Percentiles rank a stretch among this genome's conserved stretches.
These are phyloP conservation scores for Colletotrichum sp. DNA, from an alignment of 2,329 filamentous ascomycete genomes.

Conservation along the genomic window DNA sequence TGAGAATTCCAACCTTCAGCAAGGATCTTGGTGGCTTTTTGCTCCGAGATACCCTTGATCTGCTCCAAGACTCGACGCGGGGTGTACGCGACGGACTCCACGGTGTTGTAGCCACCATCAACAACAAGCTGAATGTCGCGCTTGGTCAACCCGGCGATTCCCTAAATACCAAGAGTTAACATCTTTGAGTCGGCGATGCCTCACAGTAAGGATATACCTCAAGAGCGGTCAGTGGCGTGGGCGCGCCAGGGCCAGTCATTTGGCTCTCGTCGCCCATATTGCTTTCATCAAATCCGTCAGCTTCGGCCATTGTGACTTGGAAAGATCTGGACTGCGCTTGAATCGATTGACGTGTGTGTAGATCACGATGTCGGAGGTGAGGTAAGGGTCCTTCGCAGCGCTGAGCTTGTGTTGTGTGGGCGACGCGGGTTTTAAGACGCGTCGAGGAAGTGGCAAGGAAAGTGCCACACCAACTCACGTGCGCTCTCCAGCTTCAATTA, in stretches of 20 bases:
- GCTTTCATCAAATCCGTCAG: slow-evolving; percentile 72
- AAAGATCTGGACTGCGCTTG: not conserved
- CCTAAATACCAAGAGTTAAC: slow-evolving; percentile 54
- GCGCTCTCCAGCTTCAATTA: slow-evolving; percentile 16
- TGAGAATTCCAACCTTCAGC: slow-evolving; percentile 70
- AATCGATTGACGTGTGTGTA: not conserved
- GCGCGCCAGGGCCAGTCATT: slow-evolving; percentile 86
- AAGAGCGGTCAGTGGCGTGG: slow-evolving; percentile 82
- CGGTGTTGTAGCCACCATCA: slow-evolving; percentile 92
- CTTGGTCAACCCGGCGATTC: slow-evolving; percentile 87
- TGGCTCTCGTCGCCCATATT: slow-evolving; percentile 72
- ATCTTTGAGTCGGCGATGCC: not conserved
- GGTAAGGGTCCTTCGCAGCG: not conserved
- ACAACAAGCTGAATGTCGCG: slow-evolving; percentile 93
- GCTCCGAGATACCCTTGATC: slow-evolving; percentile 97
- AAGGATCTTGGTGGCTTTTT: slow-evolving; percentile 91
- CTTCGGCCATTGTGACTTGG: slow-evolving; percentile 45
- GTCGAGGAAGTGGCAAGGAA: slow-evolving; percentile 31
- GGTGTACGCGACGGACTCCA: slow-evolving; percentile 94
- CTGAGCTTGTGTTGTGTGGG: not conserved
- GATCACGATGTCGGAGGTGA: not conserved
- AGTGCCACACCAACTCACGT: slow-evolving; percentile 43
- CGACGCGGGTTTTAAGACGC: slow-evolving; percentile 30
- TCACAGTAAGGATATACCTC: slow-evolving; percentile 65
- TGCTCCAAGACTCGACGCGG: slow-evolving; percentile 85